Conservation (phyloP, 805 yeast species). For the Clavispora carvajalis region DNA sequence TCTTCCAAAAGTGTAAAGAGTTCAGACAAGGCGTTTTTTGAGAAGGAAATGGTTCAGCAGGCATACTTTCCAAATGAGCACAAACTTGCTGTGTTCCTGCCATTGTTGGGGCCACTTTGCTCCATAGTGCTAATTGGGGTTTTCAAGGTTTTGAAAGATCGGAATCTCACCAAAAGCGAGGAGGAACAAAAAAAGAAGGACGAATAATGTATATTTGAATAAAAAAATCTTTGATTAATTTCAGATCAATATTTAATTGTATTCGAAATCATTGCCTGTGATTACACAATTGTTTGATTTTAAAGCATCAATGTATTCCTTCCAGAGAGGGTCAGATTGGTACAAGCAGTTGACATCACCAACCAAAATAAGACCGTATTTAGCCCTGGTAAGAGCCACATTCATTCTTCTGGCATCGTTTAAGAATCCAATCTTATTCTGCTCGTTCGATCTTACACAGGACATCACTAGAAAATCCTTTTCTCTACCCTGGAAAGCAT, state of each 20-base stretch:
- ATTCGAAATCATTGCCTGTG: constrained; percentile 6
- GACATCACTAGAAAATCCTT: constrained; percentile 48
- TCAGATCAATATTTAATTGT: background rate
- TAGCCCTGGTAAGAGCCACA: constrained; percentile 87
- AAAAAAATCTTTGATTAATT: background rate
- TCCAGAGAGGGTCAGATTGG: constrained; percentile 13
- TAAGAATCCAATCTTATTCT: constrained; percentile 73
- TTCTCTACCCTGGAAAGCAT: constrained; percentile 58
- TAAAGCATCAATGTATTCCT: constrained; percentile 12
- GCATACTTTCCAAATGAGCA: constrained; percentile 94
- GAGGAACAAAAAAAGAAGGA: constrained; percentile 1
- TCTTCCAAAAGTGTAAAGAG: constrained; percentile 51
- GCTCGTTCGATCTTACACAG: constrained; percentile 62
- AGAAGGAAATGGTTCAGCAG: constrained; percentile 92
- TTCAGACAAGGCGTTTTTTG: constrained; percentile 81
- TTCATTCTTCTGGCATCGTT: constrained; percentile 82
- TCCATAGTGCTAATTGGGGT: constrained; percentile 56
- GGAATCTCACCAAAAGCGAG: constrained; percentile 17
- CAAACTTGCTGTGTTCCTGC: constrained; percentile 88
- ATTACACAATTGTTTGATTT: constrained; percentile 9
- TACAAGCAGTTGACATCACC: constrained; percentile 14
- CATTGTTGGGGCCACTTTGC: constrained; percentile 79
- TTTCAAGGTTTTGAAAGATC: constrained; percentile 41
- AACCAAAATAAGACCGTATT: constrained; percentile 57
- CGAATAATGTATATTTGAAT: background rate